phyloP scores from a whole-genome alignment of 2,329 filamentous ascomycete genomes.

The Colletotrichum musae region DNA sequence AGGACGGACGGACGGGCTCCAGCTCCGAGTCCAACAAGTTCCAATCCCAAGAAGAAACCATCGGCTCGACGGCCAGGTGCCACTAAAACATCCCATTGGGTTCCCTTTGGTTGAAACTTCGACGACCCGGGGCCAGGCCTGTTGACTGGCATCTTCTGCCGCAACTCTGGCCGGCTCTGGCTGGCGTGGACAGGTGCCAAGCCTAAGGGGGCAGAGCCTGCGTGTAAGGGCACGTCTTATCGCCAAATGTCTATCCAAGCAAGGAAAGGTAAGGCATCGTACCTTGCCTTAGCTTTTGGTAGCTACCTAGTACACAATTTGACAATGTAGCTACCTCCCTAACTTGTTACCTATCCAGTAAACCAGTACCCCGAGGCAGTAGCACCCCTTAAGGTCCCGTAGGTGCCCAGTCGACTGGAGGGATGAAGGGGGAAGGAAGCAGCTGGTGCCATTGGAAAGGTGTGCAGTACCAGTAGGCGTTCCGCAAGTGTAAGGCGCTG shows the following conservation, averaged over 20 bases:
- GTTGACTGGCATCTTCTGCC: conserved; percentile 16
- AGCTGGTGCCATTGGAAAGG: neutral
- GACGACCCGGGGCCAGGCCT: conserved; percentile 23
- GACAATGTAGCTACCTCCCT: too few species aligned
- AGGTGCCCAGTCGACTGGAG: too few species aligned
- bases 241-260: conserved; percentile 6
- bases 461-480: neutral
- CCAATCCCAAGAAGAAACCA: conserved; percentile 1
- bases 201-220: neutral
- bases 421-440: conserved; percentile 3
- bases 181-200: conserved; percentile 31
- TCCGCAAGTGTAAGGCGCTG: conserved; percentile 3
- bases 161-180: conserved; percentile 18
- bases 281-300: too few species aligned
- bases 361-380: too few species aligned
- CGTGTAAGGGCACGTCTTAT: conserved; percentile 15
- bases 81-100: conserved; percentile 29
- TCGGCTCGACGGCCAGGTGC: conserved; percentile 7
- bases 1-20: conserved; percentile 1
- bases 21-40: neutral
- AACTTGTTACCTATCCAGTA: too few species aligned
- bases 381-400: too few species aligned
- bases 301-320: too few species aligned
- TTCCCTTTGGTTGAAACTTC: conserved; percentile 30
- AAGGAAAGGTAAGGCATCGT: too few species aligned